phyloP scores from a whole-genome alignment of 257 asterid species.

The Penstemon eatonii region DNA sequence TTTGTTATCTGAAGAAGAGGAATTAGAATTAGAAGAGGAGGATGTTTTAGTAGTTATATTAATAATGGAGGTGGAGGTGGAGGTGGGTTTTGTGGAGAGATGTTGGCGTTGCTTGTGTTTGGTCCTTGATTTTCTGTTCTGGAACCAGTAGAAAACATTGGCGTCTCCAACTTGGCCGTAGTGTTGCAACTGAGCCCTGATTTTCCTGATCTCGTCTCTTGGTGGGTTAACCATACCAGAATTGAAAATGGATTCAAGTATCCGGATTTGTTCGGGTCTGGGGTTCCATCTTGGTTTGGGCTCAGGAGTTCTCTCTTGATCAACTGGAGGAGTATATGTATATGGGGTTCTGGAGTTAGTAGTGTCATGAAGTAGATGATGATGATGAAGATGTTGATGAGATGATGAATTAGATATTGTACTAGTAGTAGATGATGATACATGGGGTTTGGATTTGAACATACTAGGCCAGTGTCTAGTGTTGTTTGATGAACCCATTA shows the following conservation, averaged over 20 bases:
- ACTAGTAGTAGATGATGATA: too few relatives aligned
- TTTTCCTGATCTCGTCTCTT: slow-evolving; percentile 78
- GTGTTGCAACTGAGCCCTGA: slow-evolving; percentile 83
- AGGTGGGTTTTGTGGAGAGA: slow-evolving; percentile 41
- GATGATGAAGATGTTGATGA: too few relatives aligned
- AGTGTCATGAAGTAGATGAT: too few relatives aligned
- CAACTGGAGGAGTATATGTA: too few relatives aligned
- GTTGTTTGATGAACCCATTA: slow-evolving; percentile 56
- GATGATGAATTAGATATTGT: too few relatives aligned
- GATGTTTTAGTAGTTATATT: background rate
- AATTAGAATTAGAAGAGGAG: slow-evolving; percentile 44
- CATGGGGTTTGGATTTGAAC: slow-evolving; percentile 57
- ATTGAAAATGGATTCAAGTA: slow-evolving; percentile 84
- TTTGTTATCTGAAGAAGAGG: slow-evolving; percentile 5
- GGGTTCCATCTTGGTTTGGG: slow-evolving; percentile 99
- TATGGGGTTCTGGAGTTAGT: too few relatives aligned
- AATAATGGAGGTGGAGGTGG: too few relatives aligned
- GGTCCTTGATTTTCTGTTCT: slow-evolving; percentile 90
- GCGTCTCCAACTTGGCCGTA: slow-evolving; percentile 97
- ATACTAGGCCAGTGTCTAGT: slow-evolving; percentile 63
- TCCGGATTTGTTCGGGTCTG: slow-evolving; percentile 83
- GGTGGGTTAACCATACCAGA: slow-evolving; percentile 98
- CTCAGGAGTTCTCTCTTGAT: slow-evolving; percentile 70
- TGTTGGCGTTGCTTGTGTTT: slow-evolving; percentile 79
- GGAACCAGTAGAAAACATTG: slow-evolving; percentile 97